phyloP scores from a whole-genome alignment of 305 asterid genomes.

The Fraxinus velutina region DNA sequence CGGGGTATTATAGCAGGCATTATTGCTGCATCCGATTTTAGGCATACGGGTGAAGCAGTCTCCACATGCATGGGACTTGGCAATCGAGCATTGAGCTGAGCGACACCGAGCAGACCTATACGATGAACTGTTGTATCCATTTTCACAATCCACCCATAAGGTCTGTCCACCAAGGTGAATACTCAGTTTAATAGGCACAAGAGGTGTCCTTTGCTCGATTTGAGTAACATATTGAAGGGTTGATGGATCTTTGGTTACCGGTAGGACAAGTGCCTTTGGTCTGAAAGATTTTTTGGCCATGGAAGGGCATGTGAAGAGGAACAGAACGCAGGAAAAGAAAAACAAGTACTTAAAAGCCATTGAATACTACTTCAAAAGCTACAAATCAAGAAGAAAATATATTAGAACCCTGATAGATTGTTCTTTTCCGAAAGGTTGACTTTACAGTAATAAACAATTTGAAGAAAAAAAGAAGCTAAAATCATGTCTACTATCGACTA shows the following conservation, averaged over 20 bases:
- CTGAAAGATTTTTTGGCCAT: slow-evolving; percentile 22
- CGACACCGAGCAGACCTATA: slow-evolving; percentile 41
- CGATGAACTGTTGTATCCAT: slow-evolving; percentile 39
- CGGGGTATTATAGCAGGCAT: slow-evolving; percentile 30
- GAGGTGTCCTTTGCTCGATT: slow-evolving; percentile 45
- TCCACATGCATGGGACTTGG: slow-evolving; percentile 32
- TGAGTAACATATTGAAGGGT: slow-evolving; percentile 42
- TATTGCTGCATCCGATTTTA: slow-evolving; percentile 37
- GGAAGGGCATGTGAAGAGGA: background rate
- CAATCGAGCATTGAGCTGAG: slow-evolving; percentile 43
- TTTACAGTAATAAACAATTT: background rate
- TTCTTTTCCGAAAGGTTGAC: background rate
- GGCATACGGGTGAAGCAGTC: slow-evolving; percentile 33
- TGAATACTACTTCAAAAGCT: background rate
- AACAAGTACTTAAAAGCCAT: background rate
- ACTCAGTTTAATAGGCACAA: slow-evolving; percentile 35
- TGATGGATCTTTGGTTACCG: slow-evolving; percentile 41
- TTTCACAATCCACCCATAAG: slow-evolving; percentile 52
- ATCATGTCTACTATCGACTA: background rate
- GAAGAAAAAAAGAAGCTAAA: background rate
- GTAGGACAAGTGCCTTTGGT: slow-evolving; percentile 37
- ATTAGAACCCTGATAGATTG: background rate
- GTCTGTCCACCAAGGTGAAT: slow-evolving; percentile 51
- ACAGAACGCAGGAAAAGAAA: slow-evolving; percentile 8
- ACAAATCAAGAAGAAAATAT: background rate